Evolutionary conservation across 2,329 filamentous ascomycete species (phyloP).

Genomic region (Exophiala calicioides): DNA sequence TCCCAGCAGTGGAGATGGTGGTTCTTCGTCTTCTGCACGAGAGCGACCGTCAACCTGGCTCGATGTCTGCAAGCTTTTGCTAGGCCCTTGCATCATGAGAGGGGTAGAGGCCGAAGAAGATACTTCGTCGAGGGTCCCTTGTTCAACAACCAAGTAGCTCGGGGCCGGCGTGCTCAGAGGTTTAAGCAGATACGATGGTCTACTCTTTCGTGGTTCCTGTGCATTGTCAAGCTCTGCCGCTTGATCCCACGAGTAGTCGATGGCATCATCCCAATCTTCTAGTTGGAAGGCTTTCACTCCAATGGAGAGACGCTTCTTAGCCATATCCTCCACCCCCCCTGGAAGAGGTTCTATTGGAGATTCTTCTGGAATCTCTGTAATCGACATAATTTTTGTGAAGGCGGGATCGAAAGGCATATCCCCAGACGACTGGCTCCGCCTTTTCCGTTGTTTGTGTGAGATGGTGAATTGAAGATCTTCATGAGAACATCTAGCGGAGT

Average conservation of each 20-base stretch:
- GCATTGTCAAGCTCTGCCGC: constrained; percentile 22
- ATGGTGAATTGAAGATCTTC: neutral
- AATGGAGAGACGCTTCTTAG: constrained; percentile 18
- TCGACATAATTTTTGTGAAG: constrained; percentile 3
- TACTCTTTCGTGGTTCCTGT: neutral
- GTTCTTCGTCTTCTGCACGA: constrained; percentile 5
- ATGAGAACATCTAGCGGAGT: neutral
- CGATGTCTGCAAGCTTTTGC: neutral
- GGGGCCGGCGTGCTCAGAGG: constrained; percentile 5
- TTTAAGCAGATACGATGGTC: neutral
- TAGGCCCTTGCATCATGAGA: constrained; percentile 25
- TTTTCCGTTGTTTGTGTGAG: constrained; percentile 7
- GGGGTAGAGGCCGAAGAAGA: constrained; percentile 27
- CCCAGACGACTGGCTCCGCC: constrained; percentile 25
- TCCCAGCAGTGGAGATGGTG: constrained; percentile 21
- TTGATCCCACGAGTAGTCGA: constrained; percentile 32
- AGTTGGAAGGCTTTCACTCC: constrained; percentile 25
- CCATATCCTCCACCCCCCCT: constrained; percentile 1
- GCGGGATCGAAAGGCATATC: constrained; percentile 19
- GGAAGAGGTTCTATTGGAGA: neutral
- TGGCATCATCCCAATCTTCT: constrained; percentile 31
- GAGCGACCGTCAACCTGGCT: neutral
- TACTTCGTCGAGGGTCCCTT: constrained; percentile 14
- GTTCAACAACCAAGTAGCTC: constrained; percentile 20
- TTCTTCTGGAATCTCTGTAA: neutral